phyloP scores from a whole-genome alignment of 495 filamentous ascomycete species.

The Staphylotrichum longicolle region DNA sequence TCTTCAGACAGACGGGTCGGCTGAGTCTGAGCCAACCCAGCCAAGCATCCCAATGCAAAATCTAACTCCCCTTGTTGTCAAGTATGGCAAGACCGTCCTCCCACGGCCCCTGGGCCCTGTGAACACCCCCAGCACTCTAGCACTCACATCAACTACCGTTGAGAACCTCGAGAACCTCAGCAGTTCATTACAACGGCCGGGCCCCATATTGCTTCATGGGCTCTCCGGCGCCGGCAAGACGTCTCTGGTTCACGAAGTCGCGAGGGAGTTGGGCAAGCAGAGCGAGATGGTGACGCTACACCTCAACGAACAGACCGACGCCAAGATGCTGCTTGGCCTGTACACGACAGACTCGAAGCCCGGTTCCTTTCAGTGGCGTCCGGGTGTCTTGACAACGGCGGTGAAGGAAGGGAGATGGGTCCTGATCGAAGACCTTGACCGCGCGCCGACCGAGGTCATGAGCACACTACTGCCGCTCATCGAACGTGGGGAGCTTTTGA shows the following conservation, averaged over 20 bases:
- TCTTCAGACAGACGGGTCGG: conserved; percentile 31
- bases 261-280: conserved; percentile 68
- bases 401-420: conserved; percentile 94
- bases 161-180: conserved; percentile 69
- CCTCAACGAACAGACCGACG: conserved; percentile 95
- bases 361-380: conserved; percentile 85
- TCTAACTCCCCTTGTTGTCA: conserved; percentile 45
- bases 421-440: conserved; percentile 92
- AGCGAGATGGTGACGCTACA: conserved; percentile 84
- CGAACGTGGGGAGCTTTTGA: conserved; percentile 79
- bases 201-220: conserved; percentile 78
- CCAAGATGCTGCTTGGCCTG: conserved; percentile 89
- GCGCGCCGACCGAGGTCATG: conserved; percentile 92
- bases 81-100: conserved; percentile 61
- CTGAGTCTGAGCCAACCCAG: conserved; percentile 25
- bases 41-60: conserved; percentile 30
- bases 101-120: conserved; percentile 59
- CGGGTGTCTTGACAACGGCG: conserved; percentile 92
- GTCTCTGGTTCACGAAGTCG: conserved; percentile 76
- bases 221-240: conserved; percentile 89
- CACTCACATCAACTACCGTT: conserved; percentile 68
- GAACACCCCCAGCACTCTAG: conserved; percentile 52
- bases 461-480: conserved; percentile 87
- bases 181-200: conserved; percentile 56
- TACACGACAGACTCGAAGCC: conserved; percentile 83